Percentiles rank a stretch among this genome's conserved stretches.
Evolutionary conservation across 148 eudicot genomes (phyloP).

Genomic region (Simmondsia chinensis): DNA sequence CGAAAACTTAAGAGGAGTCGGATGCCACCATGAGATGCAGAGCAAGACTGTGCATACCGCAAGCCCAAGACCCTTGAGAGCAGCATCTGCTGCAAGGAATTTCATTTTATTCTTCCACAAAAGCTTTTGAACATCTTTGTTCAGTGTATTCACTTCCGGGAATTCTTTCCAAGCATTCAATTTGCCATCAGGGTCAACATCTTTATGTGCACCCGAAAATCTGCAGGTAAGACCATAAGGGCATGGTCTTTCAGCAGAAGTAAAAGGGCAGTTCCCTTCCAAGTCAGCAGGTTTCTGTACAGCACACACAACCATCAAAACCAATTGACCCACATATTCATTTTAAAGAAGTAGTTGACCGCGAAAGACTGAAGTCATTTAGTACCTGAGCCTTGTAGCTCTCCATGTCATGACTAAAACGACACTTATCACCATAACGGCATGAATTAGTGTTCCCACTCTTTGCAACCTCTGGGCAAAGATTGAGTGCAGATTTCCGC

Average conservation of each 20-base stretch:
- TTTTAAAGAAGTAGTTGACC: neutral
- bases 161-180: slow-evolving; percentile 19
- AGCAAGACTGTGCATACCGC: slow-evolving; percentile 36
- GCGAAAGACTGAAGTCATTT: neutral
- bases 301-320: slow-evolving; percentile 1
- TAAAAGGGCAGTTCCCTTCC: slow-evolving; percentile 79
- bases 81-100: slow-evolving; percentile 69
- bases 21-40: too few species aligned
- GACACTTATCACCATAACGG: slow-evolving; percentile 60
- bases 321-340: neutral
- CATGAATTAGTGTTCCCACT: slow-evolving; percentile 52
- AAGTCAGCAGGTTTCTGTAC: slow-evolving; percentile 79
- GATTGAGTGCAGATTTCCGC: slow-evolving; percentile 42
- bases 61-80: slow-evolving; percentile 72
- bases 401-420: slow-evolving; percentile 86
- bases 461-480: slow-evolving; percentile 78
- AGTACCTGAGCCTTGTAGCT: slow-evolving; percentile 66
- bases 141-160: slow-evolving; percentile 59
- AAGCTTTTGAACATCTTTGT: slow-evolving; percentile 85
- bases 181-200: slow-evolving; percentile 19
- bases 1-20: too few species aligned
- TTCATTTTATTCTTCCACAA: slow-evolving; percentile 94
- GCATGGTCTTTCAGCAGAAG: slow-evolving; percentile 37
- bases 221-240: slow-evolving; percentile 86
- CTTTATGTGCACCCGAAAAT: slow-evolving; percentile 61